Evolutionary conservation across 2,329 filamentous ascomycete species (phyloP).

Genomic region (Xylariaceae sp.): DNA sequence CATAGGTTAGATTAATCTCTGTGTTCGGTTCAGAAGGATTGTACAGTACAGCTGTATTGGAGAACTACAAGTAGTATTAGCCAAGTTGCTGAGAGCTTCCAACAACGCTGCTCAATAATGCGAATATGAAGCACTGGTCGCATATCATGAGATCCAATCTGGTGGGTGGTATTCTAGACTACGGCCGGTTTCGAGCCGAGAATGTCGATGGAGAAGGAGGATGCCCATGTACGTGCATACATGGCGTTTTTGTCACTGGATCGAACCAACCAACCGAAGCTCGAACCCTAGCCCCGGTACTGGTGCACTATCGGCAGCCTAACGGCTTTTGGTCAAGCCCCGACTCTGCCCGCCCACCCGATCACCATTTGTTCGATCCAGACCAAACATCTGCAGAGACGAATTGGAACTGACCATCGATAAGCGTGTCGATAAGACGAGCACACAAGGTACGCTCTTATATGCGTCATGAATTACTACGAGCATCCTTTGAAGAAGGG

Average conservation of each 20-base stretch:
- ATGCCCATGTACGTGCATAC: constrained; percentile 7
- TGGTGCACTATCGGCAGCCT: constrained; percentile 13
- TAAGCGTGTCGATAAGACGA: not conserved
- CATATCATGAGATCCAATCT: no score
- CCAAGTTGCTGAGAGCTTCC: no score
- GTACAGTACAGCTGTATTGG: no score
- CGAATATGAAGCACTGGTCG: no score
- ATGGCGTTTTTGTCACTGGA: constrained; percentile 14
- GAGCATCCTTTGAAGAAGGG: not conserved
- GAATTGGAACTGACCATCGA: not conserved
- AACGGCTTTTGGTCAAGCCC: constrained; percentile 13
- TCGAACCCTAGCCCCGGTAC: not conserved
- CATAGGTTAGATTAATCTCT: no score
- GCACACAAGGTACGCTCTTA: constrained; percentile 15
- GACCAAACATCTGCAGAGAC: constrained; percentile 6
- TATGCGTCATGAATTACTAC: constrained; percentile 15
- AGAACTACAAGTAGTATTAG: no score
- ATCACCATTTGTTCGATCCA: constrained; percentile 6
- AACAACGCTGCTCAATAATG: no score
- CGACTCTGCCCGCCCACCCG: no score
- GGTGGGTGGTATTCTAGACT: no score
- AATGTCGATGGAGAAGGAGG: constrained; percentile 1
- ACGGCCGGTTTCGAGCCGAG: no score
- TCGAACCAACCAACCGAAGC: not conserved
- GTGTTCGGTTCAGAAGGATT: no score